These are phyloP conservation scores for Yamadazyma mexicana DNA, from an alignment of 1,139 yeast genomes.

Conservation along the genomic window DNA sequence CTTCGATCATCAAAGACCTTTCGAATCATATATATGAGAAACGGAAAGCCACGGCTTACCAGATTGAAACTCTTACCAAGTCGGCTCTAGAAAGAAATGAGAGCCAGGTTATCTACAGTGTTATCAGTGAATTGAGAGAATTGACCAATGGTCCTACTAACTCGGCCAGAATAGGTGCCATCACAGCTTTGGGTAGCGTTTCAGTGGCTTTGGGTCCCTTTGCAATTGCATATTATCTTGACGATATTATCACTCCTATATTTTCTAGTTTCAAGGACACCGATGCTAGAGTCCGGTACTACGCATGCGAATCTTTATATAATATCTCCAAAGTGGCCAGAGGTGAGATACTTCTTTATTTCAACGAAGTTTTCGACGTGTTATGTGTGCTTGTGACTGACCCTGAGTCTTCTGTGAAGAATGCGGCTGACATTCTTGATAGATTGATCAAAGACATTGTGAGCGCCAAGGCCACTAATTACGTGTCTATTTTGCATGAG, in stretches of 20 bases:
- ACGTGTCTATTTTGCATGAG: constrained; percentile 72
- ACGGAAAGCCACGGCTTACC: constrained; percentile 91
- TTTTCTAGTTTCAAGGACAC: constrained; percentile 96
- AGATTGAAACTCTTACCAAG: constrained; percentile 78
- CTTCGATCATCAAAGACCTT: constrained; percentile 76
- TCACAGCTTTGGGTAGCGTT: constrained; percentile 51
- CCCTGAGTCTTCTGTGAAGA: constrained; percentile 86
- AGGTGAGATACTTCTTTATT: constrained; percentile 87
- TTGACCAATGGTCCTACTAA: constrained; percentile 43
- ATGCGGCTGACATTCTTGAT: constrained; percentile 94
- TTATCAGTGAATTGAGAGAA: constrained; percentile 44
- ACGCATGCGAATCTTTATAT: constrained; percentile 94
- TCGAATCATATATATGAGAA: constrained; percentile 91
- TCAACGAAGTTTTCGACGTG: constrained; percentile 93
- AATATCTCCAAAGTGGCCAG: constrained; percentile 96
- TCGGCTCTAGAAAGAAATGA: constrained; percentile 70
- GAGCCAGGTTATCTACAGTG: constrained; percentile 59
- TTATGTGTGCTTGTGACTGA: constrained; percentile 90
- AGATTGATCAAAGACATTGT: constrained; percentile 91
- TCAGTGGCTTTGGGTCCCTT: constrained; percentile 50
- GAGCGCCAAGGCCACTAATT: constrained; percentile 90
- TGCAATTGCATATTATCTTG: constrained; percentile 63
- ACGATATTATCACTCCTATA: constrained; percentile 88
- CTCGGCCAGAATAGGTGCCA: constrained; percentile 52
- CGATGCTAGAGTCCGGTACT: constrained; percentile 92